These are phyloP conservation scores for Phytophthora lateralis DNA, from an alignment of 352 stramenopile genomes.

Conservation along the genomic window DNA sequence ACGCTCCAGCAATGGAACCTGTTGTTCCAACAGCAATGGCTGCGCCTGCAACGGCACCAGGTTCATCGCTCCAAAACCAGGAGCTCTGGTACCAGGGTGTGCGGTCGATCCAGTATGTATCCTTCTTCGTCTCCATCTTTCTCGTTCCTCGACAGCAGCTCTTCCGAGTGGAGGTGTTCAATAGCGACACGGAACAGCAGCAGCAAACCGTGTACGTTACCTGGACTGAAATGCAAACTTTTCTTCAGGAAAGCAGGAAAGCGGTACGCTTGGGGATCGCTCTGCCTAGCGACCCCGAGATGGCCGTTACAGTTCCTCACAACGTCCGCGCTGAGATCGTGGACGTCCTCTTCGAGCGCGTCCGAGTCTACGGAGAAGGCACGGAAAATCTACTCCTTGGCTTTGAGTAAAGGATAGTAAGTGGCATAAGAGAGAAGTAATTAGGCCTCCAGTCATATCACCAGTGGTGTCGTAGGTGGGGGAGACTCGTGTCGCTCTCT, in stretches of 20 bases:
- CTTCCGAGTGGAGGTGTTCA: conserved; percentile 80
- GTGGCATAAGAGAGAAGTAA: conserved; percentile 10
- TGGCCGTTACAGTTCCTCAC: conserved; percentile 19
- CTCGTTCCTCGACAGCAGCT: conserved; percentile 65
- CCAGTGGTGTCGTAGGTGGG: conserved; percentile 16
- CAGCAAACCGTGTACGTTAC: conserved; percentile 81
- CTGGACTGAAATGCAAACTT: conserved; percentile 58
- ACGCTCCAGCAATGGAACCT: conserved; percentile 12
- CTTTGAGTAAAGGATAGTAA: conserved; percentile 55
- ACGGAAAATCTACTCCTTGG: conserved; percentile 57
- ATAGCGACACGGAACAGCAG: conserved; percentile 77
- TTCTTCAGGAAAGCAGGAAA: conserved; percentile 56
- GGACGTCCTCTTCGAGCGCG: conserved; percentile 66
- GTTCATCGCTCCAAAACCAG: conserved; percentile 46
- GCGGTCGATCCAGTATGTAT: conserved; percentile 58
- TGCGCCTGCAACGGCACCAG: conserved; percentile 17
- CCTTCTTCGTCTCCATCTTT: conserved; percentile 80
- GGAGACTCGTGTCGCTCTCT: conserved; percentile 25
- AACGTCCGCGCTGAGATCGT: conserved; percentile 45
- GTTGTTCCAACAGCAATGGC: conserved; percentile 10
- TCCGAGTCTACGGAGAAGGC: conserved; percentile 62
- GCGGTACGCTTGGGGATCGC: conserved; percentile 29
- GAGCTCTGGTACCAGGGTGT: conserved; percentile 79
- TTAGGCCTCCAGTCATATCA: conserved; percentile 20
- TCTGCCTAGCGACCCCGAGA: conserved; percentile 23